These are phyloP conservation scores for Eragrostis tef DNA, from an alignment of 202 grass and related monocot species.

Conservation along the genomic window DNA sequence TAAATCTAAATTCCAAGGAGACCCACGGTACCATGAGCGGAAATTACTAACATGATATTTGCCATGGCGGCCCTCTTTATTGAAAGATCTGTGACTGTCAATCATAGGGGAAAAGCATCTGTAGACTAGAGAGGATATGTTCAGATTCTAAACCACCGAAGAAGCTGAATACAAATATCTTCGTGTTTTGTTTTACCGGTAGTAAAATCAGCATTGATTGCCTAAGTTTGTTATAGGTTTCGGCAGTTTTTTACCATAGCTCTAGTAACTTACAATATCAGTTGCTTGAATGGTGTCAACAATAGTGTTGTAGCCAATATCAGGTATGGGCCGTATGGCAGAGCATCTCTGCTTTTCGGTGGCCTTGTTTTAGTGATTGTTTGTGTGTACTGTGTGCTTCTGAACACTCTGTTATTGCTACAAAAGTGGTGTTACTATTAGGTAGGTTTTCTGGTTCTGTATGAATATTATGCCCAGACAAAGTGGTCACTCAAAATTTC, in stretches of 20 bases:
- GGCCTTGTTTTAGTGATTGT: not conserved
- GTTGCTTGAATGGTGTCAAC: not conserved
- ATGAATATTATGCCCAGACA: not conserved
- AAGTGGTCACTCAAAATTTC: conserved; percentile 5
- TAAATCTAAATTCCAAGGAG: not conserved
- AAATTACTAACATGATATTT: not conserved
- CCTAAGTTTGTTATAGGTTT: not conserved
- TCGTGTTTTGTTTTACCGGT: not conserved
- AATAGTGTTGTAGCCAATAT: conserved; percentile 4
- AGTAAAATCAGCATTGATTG: not conserved
- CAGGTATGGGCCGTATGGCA: not conserved
- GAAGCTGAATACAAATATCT: not conserved
- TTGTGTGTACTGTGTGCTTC: not conserved
- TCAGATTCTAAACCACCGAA: not conserved
- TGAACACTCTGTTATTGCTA: not conserved
- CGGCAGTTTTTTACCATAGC: not conserved
- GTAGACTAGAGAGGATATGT: not conserved
- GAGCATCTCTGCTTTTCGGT: not conserved
- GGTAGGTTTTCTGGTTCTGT: not conserved
- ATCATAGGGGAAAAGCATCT: not conserved
- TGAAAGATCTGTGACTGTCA: not conserved
- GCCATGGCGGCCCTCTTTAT: not conserved
- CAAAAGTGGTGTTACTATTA: not conserved
- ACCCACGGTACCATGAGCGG: not conserved
- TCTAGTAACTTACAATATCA: conserved; percentile 2